Conservation (phyloP, 768 basidiomycete genomes). For the Termitomyces sp. region DNA sequence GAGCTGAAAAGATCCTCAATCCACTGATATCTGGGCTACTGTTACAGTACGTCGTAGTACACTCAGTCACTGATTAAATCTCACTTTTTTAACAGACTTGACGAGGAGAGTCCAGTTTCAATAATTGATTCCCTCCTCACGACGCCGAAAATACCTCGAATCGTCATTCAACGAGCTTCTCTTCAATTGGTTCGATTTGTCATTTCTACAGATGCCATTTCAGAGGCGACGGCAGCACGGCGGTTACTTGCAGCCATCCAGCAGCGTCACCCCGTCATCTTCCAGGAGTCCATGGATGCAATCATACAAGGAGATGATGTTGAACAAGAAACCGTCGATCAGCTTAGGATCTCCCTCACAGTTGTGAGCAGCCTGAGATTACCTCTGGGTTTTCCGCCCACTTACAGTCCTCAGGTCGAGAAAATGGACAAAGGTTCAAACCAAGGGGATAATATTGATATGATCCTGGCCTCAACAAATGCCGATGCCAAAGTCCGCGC, state of each 20-base stretch:
- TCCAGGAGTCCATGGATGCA: constrained; percentile 38
- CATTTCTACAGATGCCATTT: constrained; percentile 20
- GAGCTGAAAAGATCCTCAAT: constrained; percentile 50
- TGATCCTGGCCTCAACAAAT: constrained; percentile 52
- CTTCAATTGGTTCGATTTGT: constrained; percentile 22
- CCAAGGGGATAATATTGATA: constrained; percentile 25
- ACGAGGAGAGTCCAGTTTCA: constrained; percentile 22
- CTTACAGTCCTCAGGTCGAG: constrained; percentile 1
- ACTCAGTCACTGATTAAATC: neutral
- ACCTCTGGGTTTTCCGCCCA: neutral
- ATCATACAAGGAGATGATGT: constrained; percentile 30
- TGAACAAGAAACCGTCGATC: constrained; percentile 40
- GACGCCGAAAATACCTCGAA: constrained; percentile 25
- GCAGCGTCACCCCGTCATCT: constrained; percentile 55
- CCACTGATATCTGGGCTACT: constrained; percentile 44
- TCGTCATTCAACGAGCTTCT: constrained; percentile 27
- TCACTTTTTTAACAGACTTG: constrained; percentile 21
- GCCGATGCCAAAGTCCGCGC: constrained; percentile 58
- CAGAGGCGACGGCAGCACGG: constrained; percentile 20
- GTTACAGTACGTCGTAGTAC: constrained; percentile 21
- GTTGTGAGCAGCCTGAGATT: constrained; percentile 31
- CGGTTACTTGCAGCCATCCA: constrained; percentile 53
- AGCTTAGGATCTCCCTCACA: constrained; percentile 55
- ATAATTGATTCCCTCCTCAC: constrained; percentile 35
- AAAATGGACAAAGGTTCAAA: neutral